Evolutionary conservation across 169 alveolate genomes (phyloP).

Genomic region (Plasmodium fragile): DNA sequence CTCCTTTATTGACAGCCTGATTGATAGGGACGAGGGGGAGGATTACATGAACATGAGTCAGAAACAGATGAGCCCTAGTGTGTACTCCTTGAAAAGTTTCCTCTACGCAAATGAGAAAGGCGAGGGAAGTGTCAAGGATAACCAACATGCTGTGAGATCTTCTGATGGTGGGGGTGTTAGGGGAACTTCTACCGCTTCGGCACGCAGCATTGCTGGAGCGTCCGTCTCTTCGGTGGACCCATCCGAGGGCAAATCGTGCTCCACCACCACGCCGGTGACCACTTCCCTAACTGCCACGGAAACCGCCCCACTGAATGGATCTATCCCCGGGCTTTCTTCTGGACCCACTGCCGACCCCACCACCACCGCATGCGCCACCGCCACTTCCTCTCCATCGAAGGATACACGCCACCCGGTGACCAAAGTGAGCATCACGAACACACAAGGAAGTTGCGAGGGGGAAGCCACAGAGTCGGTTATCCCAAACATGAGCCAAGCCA

Average conservation of each 20-base stretch:
- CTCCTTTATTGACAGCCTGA: slow-evolving; percentile 39
- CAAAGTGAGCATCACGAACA: background rate
- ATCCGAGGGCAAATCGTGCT: background rate
- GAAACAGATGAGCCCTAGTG: slow-evolving; percentile 49
- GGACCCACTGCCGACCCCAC: background rate
- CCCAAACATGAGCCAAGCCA: background rate
- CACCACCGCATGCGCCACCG: background rate
- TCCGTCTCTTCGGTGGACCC: background rate
- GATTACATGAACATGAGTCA: slow-evolving; percentile 34
- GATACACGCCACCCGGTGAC: background rate
- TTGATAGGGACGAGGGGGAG: slow-evolving; percentile 51
- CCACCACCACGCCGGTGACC: background rate
- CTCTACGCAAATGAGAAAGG: slow-evolving; percentile 14
- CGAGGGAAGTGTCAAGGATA: background rate
- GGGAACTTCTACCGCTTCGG: background rate
- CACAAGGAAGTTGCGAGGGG: background rate
- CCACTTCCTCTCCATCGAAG: background rate
- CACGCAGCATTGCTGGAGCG: background rate
- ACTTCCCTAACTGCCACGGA: background rate
- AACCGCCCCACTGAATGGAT: background rate
- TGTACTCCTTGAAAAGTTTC: slow-evolving; percentile 16
- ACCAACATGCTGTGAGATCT: background rate
- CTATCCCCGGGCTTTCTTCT: background rate
- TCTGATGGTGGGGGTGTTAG: background rate
- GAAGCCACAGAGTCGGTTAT: slow-evolving; percentile 8